phyloP scores from a whole-genome alignment of 106 monocot species.

The Dioscorea dumetorum region DNA sequence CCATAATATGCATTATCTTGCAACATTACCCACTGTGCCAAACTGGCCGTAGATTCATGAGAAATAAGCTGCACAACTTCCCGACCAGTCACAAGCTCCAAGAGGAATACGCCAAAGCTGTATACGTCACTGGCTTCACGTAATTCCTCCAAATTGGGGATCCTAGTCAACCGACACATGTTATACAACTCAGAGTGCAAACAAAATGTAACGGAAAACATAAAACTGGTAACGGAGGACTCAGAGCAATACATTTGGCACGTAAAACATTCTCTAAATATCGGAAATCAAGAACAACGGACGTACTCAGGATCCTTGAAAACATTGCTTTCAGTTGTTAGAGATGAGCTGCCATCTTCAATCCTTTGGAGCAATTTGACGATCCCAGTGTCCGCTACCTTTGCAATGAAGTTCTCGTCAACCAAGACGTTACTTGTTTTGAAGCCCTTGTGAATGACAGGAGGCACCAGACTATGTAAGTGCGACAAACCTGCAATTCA shows the following conservation, averaged over 20 bases:
- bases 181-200: too few relatives aligned
- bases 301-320: slow-evolving; percentile 59
- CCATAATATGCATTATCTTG: not conserved
- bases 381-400: slow-evolving; percentile 69
- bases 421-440: slow-evolving; percentile 75
- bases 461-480: slow-evolving; percentile 47
- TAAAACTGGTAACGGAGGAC: too few relatives aligned
- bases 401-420: slow-evolving; percentile 78
- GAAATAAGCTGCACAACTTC: slow-evolving; percentile 16
- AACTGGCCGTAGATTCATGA: slow-evolving; percentile 15
- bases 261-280: too few relatives aligned
- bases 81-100: slow-evolving; percentile 62
- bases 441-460: slow-evolving; percentile 50
- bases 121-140: slow-evolving; percentile 64
- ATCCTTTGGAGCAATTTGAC: slow-evolving; percentile 30
- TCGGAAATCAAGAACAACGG: not conserved
- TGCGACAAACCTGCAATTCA: slow-evolving; percentile 46
- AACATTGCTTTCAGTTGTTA: slow-evolving; percentile 11
- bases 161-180: slow-evolving; percentile 10
- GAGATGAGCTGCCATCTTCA: slow-evolving; percentile 27
- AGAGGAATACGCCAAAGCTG: slow-evolving; percentile 70
- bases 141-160: slow-evolving; percentile 5
- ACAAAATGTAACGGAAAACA: too few relatives aligned
- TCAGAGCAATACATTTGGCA: too few relatives aligned
- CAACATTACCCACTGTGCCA: slow-evolving; percentile 50